Base-by-base conservation (phyloP, 257 asterid species). In the Gentiana dahurica region DNA sequence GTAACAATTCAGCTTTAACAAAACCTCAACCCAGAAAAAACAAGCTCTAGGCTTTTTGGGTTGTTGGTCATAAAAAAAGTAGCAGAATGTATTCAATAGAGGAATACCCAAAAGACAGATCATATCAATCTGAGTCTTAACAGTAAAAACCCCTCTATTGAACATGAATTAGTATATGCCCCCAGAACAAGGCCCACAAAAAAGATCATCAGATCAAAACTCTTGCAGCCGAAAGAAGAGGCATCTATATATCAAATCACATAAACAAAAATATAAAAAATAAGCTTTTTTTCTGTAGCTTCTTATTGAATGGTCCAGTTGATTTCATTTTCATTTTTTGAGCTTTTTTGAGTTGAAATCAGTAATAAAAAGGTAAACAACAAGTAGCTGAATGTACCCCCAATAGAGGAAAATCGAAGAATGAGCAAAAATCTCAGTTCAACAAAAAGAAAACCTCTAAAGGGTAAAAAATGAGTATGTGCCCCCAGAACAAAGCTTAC, bases 401-500 rank as follows among this genome's bases (percentile, higher is more conserved):
- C 77, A 75, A 55, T 55, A 64, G 44, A 71, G 79, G 82, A 74
- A 54, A 75, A 86, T 86, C 79, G 72, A 72, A 62, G 71, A 12
- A 36, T 10, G 36, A 8, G 34, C 9, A 48, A 9, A 49, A 53
- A 62, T 55, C 58, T 69, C 75, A 71, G 71, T 34, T 37, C 13
- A 48, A 66, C 56, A 65, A 68, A 24, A 24, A 12, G 39, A 61
- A 45, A 69, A 76, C 65, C 49, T 36, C n/a, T 45, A 50, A 12
- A 58, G 50, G 24, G 24, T 24, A 47, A 36, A 51, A 47, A 41
- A 33, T 54, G 68, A 7, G 62, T 84, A 6, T 81, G 36, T 65
- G 89, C 94, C 87, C 65, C 89, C 87, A 84, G 94, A 84, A 81
- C 87, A 84, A 77, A 63, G 94, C 89, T 70, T 66, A 56, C 81